These are phyloP conservation scores for Termitomyces sp. DNA, from an alignment of 768 basidiomycete species.

Conservation along the genomic window DNA sequence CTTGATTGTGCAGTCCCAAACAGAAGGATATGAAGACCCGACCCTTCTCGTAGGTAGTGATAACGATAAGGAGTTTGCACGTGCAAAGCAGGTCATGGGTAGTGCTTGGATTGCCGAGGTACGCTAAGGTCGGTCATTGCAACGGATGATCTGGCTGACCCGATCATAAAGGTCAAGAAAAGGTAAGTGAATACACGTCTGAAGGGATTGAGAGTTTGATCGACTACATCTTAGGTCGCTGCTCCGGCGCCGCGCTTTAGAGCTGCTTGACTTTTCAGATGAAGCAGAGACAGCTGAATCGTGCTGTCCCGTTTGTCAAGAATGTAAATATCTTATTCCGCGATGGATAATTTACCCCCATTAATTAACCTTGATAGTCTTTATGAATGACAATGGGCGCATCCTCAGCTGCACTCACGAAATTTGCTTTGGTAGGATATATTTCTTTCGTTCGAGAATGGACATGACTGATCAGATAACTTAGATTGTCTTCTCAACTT, in stretches of 20 bases:
- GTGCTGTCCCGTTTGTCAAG: constrained; percentile 63
- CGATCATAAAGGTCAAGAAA: constrained; percentile 26
- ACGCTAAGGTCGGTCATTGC: neutral
- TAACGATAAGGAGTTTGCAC: constrained; percentile 48
- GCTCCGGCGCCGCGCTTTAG: constrained; percentile 36
- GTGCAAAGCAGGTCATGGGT: constrained; percentile 47
- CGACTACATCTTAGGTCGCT: constrained; percentile 31
- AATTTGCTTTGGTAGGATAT: constrained; percentile 48
- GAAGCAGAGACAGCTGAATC: constrained; percentile 36
- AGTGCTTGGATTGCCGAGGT: constrained; percentile 35
- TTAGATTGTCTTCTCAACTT: constrained; percentile 54
- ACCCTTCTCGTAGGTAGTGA: constrained; percentile 40
- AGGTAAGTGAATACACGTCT: constrained; percentile 14
- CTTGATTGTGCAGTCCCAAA: constrained; percentile 25
- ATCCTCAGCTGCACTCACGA: constrained; percentile 65
- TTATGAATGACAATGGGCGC: constrained; percentile 44
- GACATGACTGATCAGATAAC: neutral
- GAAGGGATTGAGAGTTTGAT: neutral
- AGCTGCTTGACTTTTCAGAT: constrained; percentile 40
- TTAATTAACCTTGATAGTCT: constrained; percentile 26
- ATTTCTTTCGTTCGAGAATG: neutral
- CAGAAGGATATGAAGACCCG: constrained; percentile 45
- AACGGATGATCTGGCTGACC: neutral
- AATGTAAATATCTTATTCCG: constrained; percentile 29
- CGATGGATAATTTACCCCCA: neutral